Evolutionary conservation across 2,329 filamentous ascomycete genomes (phyloP).

Genomic region (Diplodia sapinea): DNA sequence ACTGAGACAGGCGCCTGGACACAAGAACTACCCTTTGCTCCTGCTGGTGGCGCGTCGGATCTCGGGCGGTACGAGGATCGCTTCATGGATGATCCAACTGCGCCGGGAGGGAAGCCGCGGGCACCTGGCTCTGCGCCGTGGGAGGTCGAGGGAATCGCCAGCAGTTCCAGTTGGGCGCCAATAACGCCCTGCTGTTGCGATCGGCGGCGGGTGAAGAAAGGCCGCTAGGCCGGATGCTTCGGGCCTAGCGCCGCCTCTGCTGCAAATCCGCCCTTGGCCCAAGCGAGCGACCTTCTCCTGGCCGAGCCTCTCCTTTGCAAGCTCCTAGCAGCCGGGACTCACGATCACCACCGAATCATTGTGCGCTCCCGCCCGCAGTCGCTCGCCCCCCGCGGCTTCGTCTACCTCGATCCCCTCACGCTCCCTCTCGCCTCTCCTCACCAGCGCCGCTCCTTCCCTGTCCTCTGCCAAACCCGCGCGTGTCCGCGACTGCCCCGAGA

Average conservation of each 20-base stretch:
- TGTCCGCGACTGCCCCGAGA: slow-evolving; percentile 29
- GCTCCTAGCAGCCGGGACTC: slow-evolving; percentile 19
- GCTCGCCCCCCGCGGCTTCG: slow-evolving; percentile 30
- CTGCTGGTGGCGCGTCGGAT: slow-evolving; percentile 33
- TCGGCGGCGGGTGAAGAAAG: slow-evolving; percentile 16
- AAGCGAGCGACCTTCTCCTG: slow-evolving; percentile 6
- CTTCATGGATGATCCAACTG: slow-evolving; percentile 19
- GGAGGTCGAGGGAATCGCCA: slow-evolving; percentile 13
- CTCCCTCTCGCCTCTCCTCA: slow-evolving; percentile 6
- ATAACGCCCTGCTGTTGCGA: slow-evolving; percentile 11
- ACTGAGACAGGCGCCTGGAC: slow-evolving; percentile 21
- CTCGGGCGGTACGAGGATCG: slow-evolving; percentile 16
- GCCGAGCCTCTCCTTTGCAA: slow-evolving; percentile 22
- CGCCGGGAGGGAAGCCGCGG: slow-evolving; percentile 22
- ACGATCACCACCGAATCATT: slow-evolving; percentile 26
- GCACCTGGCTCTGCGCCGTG: slow-evolving; percentile 5
- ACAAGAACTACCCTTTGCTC: slow-evolving; percentile 28
- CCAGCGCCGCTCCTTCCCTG: slow-evolving; percentile 24
- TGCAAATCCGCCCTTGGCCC: slow-evolving; percentile 1
- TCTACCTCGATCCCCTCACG: slow-evolving; percentile 17
- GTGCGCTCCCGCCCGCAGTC: slow-evolving; percentile 22
- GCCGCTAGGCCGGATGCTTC: not conserved
- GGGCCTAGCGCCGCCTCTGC: not conserved
- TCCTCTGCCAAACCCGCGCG: slow-evolving; percentile 33
- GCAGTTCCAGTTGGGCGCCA: slow-evolving; percentile 23